Percentiles rank a stretch among this genome's conserved stretches.
phyloP scores from a whole-genome alignment of 768 basidiomycete species.

The Boletus barrowsii region DNA sequence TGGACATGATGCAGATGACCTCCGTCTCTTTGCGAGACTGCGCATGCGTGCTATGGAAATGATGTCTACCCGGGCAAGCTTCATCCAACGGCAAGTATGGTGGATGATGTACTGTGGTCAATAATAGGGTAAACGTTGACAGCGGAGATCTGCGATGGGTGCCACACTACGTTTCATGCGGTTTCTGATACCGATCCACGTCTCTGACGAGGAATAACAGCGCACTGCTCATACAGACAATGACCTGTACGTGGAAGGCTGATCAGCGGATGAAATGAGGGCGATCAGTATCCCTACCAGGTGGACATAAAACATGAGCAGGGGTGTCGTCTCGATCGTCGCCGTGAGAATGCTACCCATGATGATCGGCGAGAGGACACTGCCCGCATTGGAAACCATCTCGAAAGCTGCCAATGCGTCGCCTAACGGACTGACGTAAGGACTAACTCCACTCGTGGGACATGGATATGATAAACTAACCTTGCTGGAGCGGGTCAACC shows the following conservation, averaged over 20 bases:
- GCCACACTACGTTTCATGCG: slow-evolving; percentile 2
- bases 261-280: not conserved
- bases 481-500: slow-evolving; percentile 27
- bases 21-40: not conserved
- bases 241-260: slow-evolving; percentile 4
- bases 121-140: not conserved
- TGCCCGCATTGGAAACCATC: slow-evolving; percentile 24
- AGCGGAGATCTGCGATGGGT: not conserved
- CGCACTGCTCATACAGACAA: slow-evolving; percentile 12
- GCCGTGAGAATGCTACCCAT: slow-evolving; percentile 29
- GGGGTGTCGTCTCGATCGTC: slow-evolving; percentile 19
- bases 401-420: slow-evolving; percentile 29
- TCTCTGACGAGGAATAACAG: slow-evolving; percentile 26
- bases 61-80: not conserved
- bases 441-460: no score
- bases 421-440: slow-evolving; percentile 11
- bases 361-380: slow-evolving; percentile 26
- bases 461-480: slow-evolving; percentile 1
- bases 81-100: not conserved
- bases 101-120: not conserved
- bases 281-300: slow-evolving; percentile 8
- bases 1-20: not conserved
- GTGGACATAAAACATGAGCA: slow-evolving; percentile 25
- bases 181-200: slow-evolving; percentile 13
- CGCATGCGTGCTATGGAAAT: not conserved